Conservation (phyloP, 2,329 filamentous ascomycete species). For the Venturia effusa region DNA sequence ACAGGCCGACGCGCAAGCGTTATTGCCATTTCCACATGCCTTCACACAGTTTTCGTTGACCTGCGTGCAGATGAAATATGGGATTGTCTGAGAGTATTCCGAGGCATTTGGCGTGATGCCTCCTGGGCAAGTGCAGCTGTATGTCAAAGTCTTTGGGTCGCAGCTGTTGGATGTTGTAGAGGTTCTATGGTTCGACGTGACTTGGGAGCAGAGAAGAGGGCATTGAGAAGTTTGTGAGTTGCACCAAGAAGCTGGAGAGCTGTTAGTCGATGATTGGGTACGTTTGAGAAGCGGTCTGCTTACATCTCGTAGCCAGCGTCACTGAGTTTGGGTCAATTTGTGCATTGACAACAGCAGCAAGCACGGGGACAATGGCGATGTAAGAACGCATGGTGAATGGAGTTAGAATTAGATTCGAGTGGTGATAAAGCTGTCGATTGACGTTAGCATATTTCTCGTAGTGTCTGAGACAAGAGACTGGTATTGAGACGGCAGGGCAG, state of each 20-base stretch:
- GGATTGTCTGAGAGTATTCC: slow-evolving; percentile 68
- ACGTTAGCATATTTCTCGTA: neutral
- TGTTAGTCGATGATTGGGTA: neutral
- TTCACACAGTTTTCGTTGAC: slow-evolving; percentile 59
- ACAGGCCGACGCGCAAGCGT: slow-evolving; percentile 50
- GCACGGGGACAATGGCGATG: slow-evolving; percentile 40
- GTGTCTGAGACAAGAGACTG: neutral
- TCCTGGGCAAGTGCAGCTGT: slow-evolving; percentile 61
- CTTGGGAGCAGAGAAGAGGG: slow-evolving; percentile 62
- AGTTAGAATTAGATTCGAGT: neutral
- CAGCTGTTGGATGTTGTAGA: slow-evolving; percentile 53
- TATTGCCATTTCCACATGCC: slow-evolving; percentile 42
- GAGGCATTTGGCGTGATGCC: slow-evolving; percentile 58
- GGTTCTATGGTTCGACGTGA: slow-evolving; percentile 27
- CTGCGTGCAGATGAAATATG: slow-evolving; percentile 64
- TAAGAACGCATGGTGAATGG: slow-evolving; percentile 31
- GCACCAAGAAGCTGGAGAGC: slow-evolving; percentile 51
- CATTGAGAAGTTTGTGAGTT: slow-evolving; percentile 50
- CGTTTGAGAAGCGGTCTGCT: neutral
- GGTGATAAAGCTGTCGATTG: neutral
- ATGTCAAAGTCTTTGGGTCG: slow-evolving; percentile 51
- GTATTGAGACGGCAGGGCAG: neutral
- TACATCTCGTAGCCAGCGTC: slow-evolving; percentile 24
- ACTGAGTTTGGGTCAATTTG: slow-evolving; percentile 56
- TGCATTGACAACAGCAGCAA: slow-evolving; percentile 41